Conservation (phyloP, 768 basidiomycete genomes). For the Russula sp. region DNA sequence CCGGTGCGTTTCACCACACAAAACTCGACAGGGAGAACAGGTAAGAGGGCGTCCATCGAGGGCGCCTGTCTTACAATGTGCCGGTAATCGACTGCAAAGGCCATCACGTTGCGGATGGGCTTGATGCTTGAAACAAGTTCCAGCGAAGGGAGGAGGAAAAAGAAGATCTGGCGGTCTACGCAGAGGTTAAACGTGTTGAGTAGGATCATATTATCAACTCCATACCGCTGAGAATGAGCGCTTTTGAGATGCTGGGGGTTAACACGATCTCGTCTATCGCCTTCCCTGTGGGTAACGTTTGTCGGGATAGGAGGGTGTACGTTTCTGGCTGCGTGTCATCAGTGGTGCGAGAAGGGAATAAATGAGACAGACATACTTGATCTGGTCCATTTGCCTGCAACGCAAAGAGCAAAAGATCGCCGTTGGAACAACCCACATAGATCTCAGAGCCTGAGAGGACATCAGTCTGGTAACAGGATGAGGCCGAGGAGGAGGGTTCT, state of each 20-base stretch:
- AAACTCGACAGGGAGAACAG: slow-evolving; percentile 54
- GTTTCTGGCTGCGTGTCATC: slow-evolving; percentile 21
- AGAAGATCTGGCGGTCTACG: slow-evolving; percentile 57
- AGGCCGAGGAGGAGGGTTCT: background rate
- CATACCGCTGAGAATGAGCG: slow-evolving; percentile 69
- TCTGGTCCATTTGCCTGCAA: slow-evolving; percentile 53
- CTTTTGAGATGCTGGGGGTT: slow-evolving; percentile 65
- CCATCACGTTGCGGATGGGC: slow-evolving; percentile 72
- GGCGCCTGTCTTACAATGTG: slow-evolving; percentile 49
- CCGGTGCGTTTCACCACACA: slow-evolving; percentile 62
- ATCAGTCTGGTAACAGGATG: slow-evolving; percentile 6
- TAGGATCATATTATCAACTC: slow-evolving; percentile 17
- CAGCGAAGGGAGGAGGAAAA: slow-evolving; percentile 75
- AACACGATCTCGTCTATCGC: slow-evolving; percentile 77
- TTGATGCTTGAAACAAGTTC: slow-evolving; percentile 64
- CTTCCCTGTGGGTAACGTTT: slow-evolving; percentile 53
- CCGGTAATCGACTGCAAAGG: slow-evolving; percentile 77
- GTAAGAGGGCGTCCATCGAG: slow-evolving; percentile 30
- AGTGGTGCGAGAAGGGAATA: background rate
- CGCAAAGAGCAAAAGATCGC: slow-evolving; percentile 74
- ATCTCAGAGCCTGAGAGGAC: slow-evolving; percentile 61
- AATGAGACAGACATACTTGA: slow-evolving; percentile 24
- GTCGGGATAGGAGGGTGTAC: slow-evolving; percentile 35
- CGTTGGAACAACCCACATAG: slow-evolving; percentile 81
- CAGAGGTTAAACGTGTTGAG: slow-evolving; percentile 1